Base-by-base conservation (phyloP, 768 basidiomycete genomes). In the Hydnum rufescens region DNA sequence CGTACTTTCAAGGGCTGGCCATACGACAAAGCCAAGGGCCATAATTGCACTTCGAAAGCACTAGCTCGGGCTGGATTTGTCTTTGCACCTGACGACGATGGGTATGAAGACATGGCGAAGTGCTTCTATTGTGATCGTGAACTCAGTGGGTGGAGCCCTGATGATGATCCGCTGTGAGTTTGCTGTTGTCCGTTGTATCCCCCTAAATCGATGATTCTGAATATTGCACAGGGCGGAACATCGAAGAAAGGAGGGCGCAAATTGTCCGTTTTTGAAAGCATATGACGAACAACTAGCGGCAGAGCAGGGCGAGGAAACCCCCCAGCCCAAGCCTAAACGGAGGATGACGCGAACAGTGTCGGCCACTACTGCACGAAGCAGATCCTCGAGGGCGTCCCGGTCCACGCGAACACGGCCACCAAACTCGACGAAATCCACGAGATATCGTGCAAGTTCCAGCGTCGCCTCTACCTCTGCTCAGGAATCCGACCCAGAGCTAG, bases 51-150 rank as follows among this genome's bases (percentile, higher is more conserved):
- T 34, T 82, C 84, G 5, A 71, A 71, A 62, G 82, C 78, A 69
- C 80, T 97, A 75, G 83, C 90, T 0, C 76, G 75, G 58, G 88
- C 89, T 2, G 92, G 92, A 4, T 95, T 93, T 61, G 73, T 86
- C 0, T 86, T 73, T 62, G 79, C 78, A 0, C 84, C 88, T 16
- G 1, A 74, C 78, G 53, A 54, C 42, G 13, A 8, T 4, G 65
- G 69, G 8, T 79, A 73, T 3, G 81, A 86, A 58, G 92, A 97
- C 63, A 75, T 78, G 1, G 87, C 77, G 0, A 78, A 78, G 0
- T 97, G 92, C 64, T 68, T 89, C 3, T 89, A 89, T 60, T 97
- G 92, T 62, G 70, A 78, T 42, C 69, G 80, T 31, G 72, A 77
- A 1, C 74, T 93, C 2, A 78, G 78, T 52, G 87, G 84, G 1